These are phyloP conservation scores for Lactifluus hygrophoroides DNA, from an alignment of 768 basidiomycete species.

Conservation along the genomic window DNA sequence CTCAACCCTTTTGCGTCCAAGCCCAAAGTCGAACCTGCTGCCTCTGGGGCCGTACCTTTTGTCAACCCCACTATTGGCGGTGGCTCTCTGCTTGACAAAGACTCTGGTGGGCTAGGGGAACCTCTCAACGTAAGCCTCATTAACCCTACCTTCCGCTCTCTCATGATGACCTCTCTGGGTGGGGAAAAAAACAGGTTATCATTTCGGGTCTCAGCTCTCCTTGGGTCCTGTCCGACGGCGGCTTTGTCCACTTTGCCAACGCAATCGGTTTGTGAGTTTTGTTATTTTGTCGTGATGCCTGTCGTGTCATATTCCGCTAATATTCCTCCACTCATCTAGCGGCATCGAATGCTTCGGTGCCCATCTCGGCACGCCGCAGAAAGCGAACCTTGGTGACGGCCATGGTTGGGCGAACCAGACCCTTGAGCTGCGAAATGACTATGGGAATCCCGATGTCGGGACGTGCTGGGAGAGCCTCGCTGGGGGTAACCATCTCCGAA, in stretches of 20 bases:
- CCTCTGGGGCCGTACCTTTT: background rate
- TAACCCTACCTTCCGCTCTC: background rate
- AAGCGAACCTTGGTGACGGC: conserved; percentile 21
- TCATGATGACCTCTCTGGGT: background rate
- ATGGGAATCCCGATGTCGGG: conserved; percentile 29
- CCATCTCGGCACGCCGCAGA: conserved; percentile 29
- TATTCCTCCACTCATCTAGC: background rate
- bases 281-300: too few relatives aligned
- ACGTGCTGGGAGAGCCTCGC: conserved; percentile 32
- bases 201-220: conserved; percentile 16
- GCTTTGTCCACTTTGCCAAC: conserved; percentile 7
- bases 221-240: conserved; percentile 5
- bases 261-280: conserved; percentile 14
- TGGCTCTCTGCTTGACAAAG: background rate
- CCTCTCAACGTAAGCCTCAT: conserved; percentile 16
- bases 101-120: conserved; percentile 8
- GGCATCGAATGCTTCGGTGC: conserved; percentile 25
- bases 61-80: background rate
- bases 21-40: background rate
- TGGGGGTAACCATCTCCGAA: conserved; percentile 15
- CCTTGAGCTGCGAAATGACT: conserved; percentile 37
- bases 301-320: background rate
- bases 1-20: background rate
- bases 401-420: conserved; percentile 36
- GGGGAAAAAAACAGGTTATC: conserved; percentile 5